These are phyloP conservation scores for Amanita fuliginea DNA, from an alignment of 768 basidiomycete genomes.

Conservation along the genomic window DNA sequence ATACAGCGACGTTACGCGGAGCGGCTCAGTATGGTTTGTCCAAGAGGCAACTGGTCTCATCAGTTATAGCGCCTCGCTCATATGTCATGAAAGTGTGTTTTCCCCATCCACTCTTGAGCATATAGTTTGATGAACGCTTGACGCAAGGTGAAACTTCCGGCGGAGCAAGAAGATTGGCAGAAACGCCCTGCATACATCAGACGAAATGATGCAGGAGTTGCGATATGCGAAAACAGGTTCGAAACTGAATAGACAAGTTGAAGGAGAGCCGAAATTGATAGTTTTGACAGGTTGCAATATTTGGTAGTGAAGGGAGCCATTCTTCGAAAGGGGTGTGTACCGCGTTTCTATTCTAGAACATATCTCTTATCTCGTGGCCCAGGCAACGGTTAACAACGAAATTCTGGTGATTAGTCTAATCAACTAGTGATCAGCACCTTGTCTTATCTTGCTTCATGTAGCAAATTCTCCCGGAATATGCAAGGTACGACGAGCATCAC, in stretches of 20 bases:
- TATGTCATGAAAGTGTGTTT: constrained; percentile 74
- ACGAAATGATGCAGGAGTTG: constrained; percentile 62
- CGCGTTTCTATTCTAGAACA: constrained; percentile 11
- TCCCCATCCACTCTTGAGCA: background rate
- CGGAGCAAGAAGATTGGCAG: constrained; percentile 74
- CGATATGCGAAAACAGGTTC: constrained; percentile 80
- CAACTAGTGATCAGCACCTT: constrained; percentile 7
- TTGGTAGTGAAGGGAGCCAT: constrained; percentile 83
- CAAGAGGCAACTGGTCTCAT: constrained; percentile 64
- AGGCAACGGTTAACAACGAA: constrained; percentile 78
- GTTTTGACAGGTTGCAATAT: constrained; percentile 59
- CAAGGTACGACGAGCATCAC: constrained; percentile 22
- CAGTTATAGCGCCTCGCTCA: constrained; percentile 69
- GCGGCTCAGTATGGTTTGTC: constrained; percentile 85
- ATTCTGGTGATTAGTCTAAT: constrained; percentile 51
- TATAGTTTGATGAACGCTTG: background rate
- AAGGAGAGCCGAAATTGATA: constrained; percentile 15
- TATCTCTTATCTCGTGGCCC: constrained; percentile 11
- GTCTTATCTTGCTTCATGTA: constrained; percentile 16
- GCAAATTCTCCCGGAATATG: constrained; percentile 65
- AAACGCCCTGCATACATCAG: constrained; percentile 81
- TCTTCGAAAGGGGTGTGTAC: constrained; percentile 66
- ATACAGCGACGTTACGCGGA: constrained; percentile 81
- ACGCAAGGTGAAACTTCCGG: constrained; percentile 73
- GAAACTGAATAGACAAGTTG: constrained; percentile 13